Base-by-base conservation (phyloP, 495 filamentous ascomycete species). In the Peziza echinospora region DNA sequence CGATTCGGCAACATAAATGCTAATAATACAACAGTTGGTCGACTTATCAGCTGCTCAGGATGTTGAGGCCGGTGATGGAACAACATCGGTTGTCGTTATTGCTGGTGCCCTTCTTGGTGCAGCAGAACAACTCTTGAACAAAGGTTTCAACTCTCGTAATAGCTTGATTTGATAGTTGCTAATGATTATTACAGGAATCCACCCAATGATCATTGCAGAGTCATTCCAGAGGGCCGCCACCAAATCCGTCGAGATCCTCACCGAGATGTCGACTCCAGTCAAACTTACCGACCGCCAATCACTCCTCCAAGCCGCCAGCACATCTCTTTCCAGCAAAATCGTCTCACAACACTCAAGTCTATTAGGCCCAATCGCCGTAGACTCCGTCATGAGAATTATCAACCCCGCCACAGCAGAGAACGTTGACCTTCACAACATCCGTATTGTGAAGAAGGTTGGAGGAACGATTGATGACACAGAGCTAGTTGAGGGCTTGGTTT, bases 391-490 rank as follows among this genome's bases (percentile, higher is more conserved):
- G 46, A 87, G 87, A 64, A 84, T 86, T 47, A 92, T 94, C 64
- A 85, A 97, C 55, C 72, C 82, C 47, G 89, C 84, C 66, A 93
- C 80, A 19, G 91, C 89, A 23, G 81, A 93, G 46, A 97, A 97
- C 48, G 89, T 94, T 22, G 91, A 97, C 60, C 69, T 97, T 43
- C 81, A 82, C 56, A 92, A 96, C 60, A 93, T 97, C 52, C 74
- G 89, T 40, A 87, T 97, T 48, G 70, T 97, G 50, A 97, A 96
- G 77, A 96, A 94, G 66, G 80, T 91, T 44, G 89, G 89, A 58
- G 89, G 89, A 41, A 96, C 89, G 46, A 94, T 97, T 64, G 89
- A 96, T 55, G 89, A 97, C 59, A 89, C 82, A 60, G 89, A 97
- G 69, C 80, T 97, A 70, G 73, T 96, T 24, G 91, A 97, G 61